phyloP scores from a whole-genome alignment of 495 filamentous ascomycete genomes.

The Aspergillus conjunctus region DNA sequence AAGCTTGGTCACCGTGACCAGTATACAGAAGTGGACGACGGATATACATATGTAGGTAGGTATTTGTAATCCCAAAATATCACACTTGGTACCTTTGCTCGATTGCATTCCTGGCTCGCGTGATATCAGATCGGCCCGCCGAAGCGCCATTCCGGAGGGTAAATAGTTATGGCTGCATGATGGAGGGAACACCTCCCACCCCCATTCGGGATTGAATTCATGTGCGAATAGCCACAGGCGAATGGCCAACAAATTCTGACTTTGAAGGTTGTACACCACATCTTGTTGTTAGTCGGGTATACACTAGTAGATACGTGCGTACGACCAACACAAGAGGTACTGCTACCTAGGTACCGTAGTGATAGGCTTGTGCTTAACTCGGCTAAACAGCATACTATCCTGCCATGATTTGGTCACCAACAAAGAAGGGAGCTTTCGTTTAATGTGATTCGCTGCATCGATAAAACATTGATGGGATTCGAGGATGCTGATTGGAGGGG shows the following conservation, averaged over 20 bases:
- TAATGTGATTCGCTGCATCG: not conserved
- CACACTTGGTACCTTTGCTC: not conserved
- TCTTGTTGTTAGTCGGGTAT: not conserved
- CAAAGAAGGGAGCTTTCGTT: not conserved
- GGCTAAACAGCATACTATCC: not conserved
- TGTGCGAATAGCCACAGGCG: not conserved
- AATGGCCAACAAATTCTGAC: not conserved
- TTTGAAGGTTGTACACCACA: not conserved
- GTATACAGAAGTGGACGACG: not conserved
- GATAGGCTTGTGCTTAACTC: not conserved
- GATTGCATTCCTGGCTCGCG: not conserved
- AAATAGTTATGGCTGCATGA: not conserved
- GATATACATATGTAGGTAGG: not conserved
- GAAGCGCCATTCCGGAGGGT: not conserved
- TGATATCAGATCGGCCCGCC: conserved; percentile 1
- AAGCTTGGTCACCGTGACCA: not conserved
- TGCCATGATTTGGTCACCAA: not conserved
- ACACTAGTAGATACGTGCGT: not conserved
- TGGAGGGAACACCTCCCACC: not conserved
- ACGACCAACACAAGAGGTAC: not conserved
- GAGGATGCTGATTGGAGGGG: conserved; percentile 1
- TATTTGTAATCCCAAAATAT: not conserved
- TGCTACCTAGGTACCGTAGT: not conserved
- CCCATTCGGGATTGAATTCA: not conserved
- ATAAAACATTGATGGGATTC: not conserved